Evolutionary conservation across 2,329 filamentous ascomycete species (phyloP).

Genomic region (Colletotrichum endophyticum): DNA sequence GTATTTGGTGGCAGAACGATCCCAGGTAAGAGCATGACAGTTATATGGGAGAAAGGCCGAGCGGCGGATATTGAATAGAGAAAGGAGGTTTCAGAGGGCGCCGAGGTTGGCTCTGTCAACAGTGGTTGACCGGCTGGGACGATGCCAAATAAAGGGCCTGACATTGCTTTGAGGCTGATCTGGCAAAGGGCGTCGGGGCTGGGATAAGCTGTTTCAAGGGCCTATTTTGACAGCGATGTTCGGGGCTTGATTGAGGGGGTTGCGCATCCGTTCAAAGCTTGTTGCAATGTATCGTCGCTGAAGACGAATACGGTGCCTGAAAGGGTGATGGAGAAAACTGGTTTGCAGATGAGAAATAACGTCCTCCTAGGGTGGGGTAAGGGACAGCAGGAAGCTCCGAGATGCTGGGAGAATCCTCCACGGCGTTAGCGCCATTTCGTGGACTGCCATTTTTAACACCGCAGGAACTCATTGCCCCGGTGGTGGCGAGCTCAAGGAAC

Average conservation of each 20-base stretch:
- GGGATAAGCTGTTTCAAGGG: not conserved
- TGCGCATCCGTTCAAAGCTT: not conserved
- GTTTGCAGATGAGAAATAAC: not conserved
- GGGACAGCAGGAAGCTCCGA: constrained; percentile 4
- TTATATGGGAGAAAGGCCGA: constrained; percentile 77
- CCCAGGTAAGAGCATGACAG: constrained; percentile 87
- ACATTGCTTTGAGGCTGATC: constrained; percentile 32
- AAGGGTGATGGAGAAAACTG: not conserved
- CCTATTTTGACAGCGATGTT: not conserved
- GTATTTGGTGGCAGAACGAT: constrained; percentile 74
- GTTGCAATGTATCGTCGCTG: not conserved
- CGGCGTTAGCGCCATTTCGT: not conserved
- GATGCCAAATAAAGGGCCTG: constrained; percentile 60
- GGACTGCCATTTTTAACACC: not conserved
- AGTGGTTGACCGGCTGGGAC: constrained; percentile 65
- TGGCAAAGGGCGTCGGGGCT: not conserved
- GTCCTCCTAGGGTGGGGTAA: not conserved
- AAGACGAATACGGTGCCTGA: not conserved
- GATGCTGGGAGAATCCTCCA: constrained; percentile 7
- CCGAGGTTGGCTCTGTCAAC: constrained; percentile 58
- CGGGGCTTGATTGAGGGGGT: not conserved
- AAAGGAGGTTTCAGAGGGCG: constrained; percentile 59
- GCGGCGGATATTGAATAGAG: constrained; percentile 55
- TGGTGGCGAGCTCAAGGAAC: not conserved
- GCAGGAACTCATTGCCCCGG: not conserved